Percentiles rank a stretch among this genome's conserved stretches.
phyloP scores from a whole-genome alignment of 164 flowering plant species.

The Taxillus chinensis region DNA sequence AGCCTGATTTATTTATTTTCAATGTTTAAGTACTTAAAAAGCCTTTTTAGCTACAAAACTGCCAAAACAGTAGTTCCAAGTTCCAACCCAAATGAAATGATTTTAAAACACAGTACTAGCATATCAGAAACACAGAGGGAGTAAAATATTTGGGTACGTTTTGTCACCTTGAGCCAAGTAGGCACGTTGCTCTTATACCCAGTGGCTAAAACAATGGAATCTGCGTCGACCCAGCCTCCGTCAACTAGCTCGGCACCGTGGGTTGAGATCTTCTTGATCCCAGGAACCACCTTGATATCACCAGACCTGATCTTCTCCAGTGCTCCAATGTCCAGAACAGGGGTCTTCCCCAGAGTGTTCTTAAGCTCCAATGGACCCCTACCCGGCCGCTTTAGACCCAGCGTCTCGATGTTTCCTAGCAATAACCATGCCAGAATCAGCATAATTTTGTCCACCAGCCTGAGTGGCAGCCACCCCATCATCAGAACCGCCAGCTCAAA shows the following conservation, averaged over 20 bases:
- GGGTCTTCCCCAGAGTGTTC: constrained; percentile 1
- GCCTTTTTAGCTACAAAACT: too few species aligned
- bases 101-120: not conserved
- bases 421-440: not conserved
- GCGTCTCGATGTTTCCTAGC: not conserved
- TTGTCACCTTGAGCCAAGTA: constrained; percentile 35
- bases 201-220: constrained; percentile 1
- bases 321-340: not conserved
- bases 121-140: not conserved
- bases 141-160: not conserved
- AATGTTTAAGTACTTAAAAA: too few species aligned
- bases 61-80: too few species aligned
- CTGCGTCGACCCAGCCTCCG: not conserved
- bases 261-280: not conserved
- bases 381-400: not conserved
- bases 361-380: not conserved
- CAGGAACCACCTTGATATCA: constrained; percentile 1
- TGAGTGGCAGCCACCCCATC: not conserved
- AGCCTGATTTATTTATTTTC: too few species aligned
- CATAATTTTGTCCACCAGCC: not conserved
- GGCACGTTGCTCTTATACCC: constrained; percentile 3
- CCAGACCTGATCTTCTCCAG: constrained; percentile 3
- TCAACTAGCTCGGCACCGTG: not conserved
- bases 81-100: not conserved
- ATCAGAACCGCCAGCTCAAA: not conserved